These are phyloP conservation scores for Cryptococcus sp. DNA, from an alignment of 1,284 basidiomycete species.

Conservation along the genomic window DNA sequence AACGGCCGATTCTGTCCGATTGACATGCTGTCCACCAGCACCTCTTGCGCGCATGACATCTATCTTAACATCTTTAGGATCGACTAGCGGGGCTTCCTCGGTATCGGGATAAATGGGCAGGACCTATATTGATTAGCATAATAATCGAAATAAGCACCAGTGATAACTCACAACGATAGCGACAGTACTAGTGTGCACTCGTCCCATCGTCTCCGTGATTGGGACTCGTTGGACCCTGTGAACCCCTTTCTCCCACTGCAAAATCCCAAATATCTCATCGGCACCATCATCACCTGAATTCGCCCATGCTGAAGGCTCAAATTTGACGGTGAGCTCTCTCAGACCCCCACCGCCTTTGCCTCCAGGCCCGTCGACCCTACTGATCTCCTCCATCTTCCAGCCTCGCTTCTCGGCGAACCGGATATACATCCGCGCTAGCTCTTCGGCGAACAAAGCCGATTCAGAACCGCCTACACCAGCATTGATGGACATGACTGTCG, in stretches of 20 bases:
- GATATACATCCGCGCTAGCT: constrained; percentile 81
- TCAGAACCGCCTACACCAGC: constrained; percentile 92
- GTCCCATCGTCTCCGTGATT: constrained; percentile 78
- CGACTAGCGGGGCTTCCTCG: constrained; percentile 60
- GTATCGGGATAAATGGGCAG: constrained; percentile 71
- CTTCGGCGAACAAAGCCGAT: constrained; percentile 75
- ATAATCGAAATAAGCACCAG: neutral
- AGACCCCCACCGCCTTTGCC: constrained; percentile 64
- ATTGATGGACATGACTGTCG: constrained; percentile 85
- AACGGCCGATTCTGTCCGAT: constrained; percentile 98
- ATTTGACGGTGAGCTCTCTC: constrained; percentile 73
- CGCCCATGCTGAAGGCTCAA: constrained; percentile 15
- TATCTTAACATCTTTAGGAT: constrained; percentile 80
- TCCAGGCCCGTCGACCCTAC: constrained; percentile 55
- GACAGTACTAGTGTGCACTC: constrained; percentile 91
- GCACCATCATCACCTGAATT: constrained; percentile 61
- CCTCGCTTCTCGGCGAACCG: constrained; percentile 62
- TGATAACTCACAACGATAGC: constrained; percentile 69
- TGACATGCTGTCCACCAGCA: constrained; percentile 98
- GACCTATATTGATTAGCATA: constrained; percentile 58
- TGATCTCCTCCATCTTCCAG: constrained; percentile 52
- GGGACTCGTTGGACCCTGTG: constrained; percentile 95
- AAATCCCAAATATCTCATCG: constrained; percentile 70
- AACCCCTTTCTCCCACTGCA: constrained; percentile 91
- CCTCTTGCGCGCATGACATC: constrained; percentile 95